Evolutionary conservation across 371 early-diverging fungal genomes (phyloP), one percentile per base, ranked within the genome.

Genomic region (Mortierella sp.): DNA sequence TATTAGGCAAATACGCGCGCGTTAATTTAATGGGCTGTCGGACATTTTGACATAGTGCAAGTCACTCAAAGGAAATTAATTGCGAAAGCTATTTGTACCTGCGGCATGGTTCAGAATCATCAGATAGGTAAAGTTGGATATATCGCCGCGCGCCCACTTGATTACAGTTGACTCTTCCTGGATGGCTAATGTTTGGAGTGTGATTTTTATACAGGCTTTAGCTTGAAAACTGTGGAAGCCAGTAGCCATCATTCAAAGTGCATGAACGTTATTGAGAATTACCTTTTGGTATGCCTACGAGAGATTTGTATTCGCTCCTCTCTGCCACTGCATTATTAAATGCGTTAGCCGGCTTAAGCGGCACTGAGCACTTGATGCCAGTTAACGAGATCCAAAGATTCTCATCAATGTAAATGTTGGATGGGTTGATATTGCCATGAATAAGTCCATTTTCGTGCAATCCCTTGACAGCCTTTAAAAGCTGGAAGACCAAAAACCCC

Each of bases 81-180:
- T 38, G 4, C 31, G 65, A 1, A 21, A 19, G n/a, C 4, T 10
- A 4, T 73, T 87, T 68, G 89, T 81, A 84, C 95, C 96, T 19
- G 96, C 95, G 3, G 95, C 88, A 72, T 94, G 92, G 73, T 97
- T 97, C 38, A 97, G 88, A 19, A 92, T 91, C 95, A 97, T 95
- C 54, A 97, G 77, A 84, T 97, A 97, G 14, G 94, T 93, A 80
- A 91, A 97, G 77, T 96, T 97, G 44, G 95, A 94, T 50, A 97
- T 94, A 34, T 94, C 92, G 24, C 95, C 94, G 31, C 90, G 89
- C 8, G 91, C 90, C 97, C 97, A 97, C 48, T 90, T 89, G 80
- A 92, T 90, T 6, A 92, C 93, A 0, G 92, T 81, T 0, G 92
- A 89, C n/a, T 92, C 93, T 48, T 92, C 89, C 28, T 87, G 88